A percentile compares a stretch with the other conserved stretches of the same genome.
Conservation (phyloP, 768 basidiomycete species). For the Xerocomus brunneocitrinus region DNA sequence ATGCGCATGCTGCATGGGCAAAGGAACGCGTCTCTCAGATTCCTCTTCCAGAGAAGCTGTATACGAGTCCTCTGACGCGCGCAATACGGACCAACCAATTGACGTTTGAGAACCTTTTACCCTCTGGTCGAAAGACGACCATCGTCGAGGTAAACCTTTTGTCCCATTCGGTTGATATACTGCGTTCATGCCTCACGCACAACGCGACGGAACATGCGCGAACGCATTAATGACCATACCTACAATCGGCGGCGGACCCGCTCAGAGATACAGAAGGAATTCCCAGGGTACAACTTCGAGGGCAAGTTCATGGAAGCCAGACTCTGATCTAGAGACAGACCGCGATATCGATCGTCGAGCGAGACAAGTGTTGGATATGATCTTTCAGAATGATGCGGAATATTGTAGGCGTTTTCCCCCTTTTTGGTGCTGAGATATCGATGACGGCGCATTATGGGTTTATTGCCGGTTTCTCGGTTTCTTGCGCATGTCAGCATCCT, state of each 20-base stretch:
- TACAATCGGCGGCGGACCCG: slow-evolving; percentile 62
- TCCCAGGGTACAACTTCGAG: slow-evolving; percentile 52
- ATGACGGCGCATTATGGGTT: slow-evolving; percentile 64
- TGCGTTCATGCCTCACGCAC: not conserved
- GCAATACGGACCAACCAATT: slow-evolving; percentile 54
- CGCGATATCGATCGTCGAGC: slow-evolving; percentile 45
- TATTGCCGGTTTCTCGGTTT: slow-evolving; percentile 56
- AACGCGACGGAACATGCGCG: slow-evolving; percentile 54
- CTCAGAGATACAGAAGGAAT: slow-evolving; percentile 37
- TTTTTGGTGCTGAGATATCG: slow-evolving; percentile 36
- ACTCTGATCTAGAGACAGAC: slow-evolving; percentile 22
- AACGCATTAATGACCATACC: slow-evolving; percentile 61
- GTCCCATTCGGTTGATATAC: not conserved
- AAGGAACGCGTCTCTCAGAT: slow-evolving; percentile 10
- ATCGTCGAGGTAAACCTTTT: slow-evolving; percentile 51
- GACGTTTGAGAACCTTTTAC: slow-evolving; percentile 41
- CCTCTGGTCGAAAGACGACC: slow-evolving; percentile 28
- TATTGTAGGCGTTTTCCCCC: slow-evolving; percentile 35
- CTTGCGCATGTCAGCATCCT: slow-evolving; percentile 41
- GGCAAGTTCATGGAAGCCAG: slow-evolving; percentile 51
- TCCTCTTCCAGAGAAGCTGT: slow-evolving; percentile 19
- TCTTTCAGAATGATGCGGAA: slow-evolving; percentile 42
- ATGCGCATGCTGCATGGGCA: slow-evolving; percentile 14
- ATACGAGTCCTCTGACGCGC: slow-evolving; percentile 50
- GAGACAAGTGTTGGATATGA: slow-evolving; percentile 45